Evolutionary conservation across 176 grass and related monocot species (phyloP).

Genomic region (Oryza officinalis): DNA sequence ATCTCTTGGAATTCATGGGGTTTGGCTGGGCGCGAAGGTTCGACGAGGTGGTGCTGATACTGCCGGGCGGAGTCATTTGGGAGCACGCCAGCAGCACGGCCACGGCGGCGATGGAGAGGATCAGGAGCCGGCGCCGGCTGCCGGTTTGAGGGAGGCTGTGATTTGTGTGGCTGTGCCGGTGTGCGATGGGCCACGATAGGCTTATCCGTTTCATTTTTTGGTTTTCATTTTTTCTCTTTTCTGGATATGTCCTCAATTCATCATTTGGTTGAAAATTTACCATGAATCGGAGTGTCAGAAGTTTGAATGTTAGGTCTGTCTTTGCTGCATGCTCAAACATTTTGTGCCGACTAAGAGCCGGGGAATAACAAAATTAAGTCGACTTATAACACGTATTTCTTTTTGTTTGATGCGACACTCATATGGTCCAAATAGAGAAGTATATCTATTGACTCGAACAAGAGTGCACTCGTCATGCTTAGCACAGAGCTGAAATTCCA

Average conservation of each 20-base stretch:
- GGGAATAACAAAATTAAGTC: too few relatives aligned
- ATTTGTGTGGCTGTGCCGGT: conserved; percentile 5
- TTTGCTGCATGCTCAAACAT: too few relatives aligned
- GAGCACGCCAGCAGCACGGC: not conserved
- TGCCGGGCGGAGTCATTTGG: conserved; percentile 40
- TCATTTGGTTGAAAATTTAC: not conserved
- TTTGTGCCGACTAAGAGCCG: too few relatives aligned
- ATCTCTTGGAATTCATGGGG: not conserved
- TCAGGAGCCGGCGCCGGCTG: not conserved
- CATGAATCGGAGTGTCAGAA: not conserved
- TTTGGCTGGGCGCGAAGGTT: conserved; percentile 30
- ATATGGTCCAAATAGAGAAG: too few relatives aligned
- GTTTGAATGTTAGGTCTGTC: too few relatives aligned
- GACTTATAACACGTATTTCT: too few relatives aligned
- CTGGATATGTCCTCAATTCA: not conserved
- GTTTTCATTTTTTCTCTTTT: not conserved
- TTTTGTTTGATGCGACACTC: too few relatives aligned
- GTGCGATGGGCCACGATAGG: not conserved
- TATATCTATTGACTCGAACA: too few relatives aligned
- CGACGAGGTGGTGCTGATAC: conserved; percentile 30
- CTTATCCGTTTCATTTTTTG: conserved; percentile 32
- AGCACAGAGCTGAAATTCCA: not conserved
- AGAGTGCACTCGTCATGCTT: too few relatives aligned
- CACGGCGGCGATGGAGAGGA: not conserved
- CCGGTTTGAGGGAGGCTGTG: not conserved